A percentile compares a stretch with the other conserved stretches of the same genome.
These are phyloP conservation scores for Aspergillus pseudoterreus DNA, from an alignment of 2,329 filamentous ascomycete genomes.

Conservation along the genomic window DNA sequence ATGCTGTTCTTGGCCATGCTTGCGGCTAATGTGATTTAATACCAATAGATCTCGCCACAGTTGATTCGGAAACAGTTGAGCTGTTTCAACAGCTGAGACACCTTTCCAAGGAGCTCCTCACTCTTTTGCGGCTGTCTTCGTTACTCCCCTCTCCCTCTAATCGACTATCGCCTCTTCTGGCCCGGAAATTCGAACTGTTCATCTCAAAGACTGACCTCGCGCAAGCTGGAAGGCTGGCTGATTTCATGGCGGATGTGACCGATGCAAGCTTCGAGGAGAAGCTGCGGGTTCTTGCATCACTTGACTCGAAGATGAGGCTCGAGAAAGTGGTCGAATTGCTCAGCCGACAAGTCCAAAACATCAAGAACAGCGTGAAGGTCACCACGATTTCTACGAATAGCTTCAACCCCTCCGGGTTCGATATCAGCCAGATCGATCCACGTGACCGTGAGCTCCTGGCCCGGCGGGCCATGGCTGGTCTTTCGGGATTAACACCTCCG, in stretches of 20 bases:
- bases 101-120: constrained; percentile 79
- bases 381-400: constrained; percentile 69
- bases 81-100: constrained; percentile 79
- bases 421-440: constrained; percentile 50
- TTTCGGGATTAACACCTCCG: constrained; percentile 40
- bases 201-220: constrained; percentile 76
- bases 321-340: constrained; percentile 80
- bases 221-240: constrained; percentile 81
- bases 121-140: constrained; percentile 77
- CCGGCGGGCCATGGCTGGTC: constrained; percentile 40
- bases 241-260: constrained; percentile 94
- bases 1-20: not conserved
- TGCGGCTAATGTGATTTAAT: not conserved
- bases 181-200: constrained; percentile 79
- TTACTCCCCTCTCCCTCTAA: constrained; percentile 70
- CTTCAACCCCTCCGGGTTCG: constrained; percentile 59
- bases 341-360: constrained; percentile 72
- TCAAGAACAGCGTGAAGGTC: constrained; percentile 85
- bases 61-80: constrained; percentile 63
- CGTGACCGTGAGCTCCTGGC: constrained; percentile 44
- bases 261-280: constrained; percentile 89
- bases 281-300: constrained; percentile 75
- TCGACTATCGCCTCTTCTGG: constrained; percentile 76
- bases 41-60: constrained; percentile 35
- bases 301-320: constrained; percentile 74